These are phyloP conservation scores for Synchytrium microbalum DNA, from an alignment of 371 early-diverging fungal genomes.

Conservation along the genomic window DNA sequence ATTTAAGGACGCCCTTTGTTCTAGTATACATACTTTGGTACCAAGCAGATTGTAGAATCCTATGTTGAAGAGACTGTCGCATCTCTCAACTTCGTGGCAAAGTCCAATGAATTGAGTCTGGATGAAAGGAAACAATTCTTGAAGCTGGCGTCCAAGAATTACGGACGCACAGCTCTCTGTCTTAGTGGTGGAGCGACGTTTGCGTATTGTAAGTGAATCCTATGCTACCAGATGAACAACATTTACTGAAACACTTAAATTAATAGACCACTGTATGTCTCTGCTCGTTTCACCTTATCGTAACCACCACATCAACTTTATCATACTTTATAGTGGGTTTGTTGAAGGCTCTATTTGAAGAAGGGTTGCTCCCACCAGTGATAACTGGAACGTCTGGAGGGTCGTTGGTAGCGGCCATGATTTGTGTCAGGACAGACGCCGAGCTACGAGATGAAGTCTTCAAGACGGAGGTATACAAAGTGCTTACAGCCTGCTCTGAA, in stretches of 20 bases:
- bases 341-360: constrained; percentile 36
- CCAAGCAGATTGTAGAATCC: constrained; percentile 33
- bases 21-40: constrained; percentile 31
- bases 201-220: constrained; percentile 24
- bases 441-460: constrained; percentile 31
- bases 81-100: constrained; percentile 29
- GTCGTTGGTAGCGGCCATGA: constrained; percentile 29
- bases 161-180: constrained; percentile 50
- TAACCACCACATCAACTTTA: not conserved
- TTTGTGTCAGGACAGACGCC: constrained; percentile 36
- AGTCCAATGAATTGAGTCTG: constrained; percentile 9
- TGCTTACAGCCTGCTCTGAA: constrained; percentile 18
- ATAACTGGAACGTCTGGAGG: constrained; percentile 44
- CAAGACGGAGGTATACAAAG: constrained; percentile 15
- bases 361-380: constrained; percentile 34
- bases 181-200: constrained; percentile 39
- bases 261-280: too few relatives aligned
- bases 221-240: too few relatives aligned
- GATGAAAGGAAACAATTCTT: constrained; percentile 33
- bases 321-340: constrained; percentile 25
- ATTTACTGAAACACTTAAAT: too few relatives aligned
- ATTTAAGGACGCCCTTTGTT: too few relatives aligned
- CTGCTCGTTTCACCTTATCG: too few relatives aligned
- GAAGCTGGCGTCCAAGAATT: constrained; percentile 19
- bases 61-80: constrained; percentile 26